Conservation (phyloP, 2,329 filamentous ascomycete genomes). For the Akanthomyces lecanii region DNA sequence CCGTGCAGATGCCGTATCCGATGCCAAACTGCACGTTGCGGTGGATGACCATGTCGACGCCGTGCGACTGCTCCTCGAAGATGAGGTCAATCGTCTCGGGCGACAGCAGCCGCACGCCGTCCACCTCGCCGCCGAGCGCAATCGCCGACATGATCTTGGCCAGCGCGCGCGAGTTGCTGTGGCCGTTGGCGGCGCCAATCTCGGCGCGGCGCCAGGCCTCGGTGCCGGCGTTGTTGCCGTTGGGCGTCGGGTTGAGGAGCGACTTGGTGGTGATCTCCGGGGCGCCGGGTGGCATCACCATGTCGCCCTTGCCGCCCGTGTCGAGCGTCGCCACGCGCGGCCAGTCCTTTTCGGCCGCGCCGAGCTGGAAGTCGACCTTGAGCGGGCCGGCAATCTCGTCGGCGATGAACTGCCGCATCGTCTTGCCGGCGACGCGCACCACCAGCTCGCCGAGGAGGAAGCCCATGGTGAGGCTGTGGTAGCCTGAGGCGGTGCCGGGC, state of each 20-base stretch:
- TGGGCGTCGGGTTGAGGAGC: conserved; percentile 24
- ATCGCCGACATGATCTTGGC: conserved; percentile 36
- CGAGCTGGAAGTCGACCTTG: conserved; percentile 44
- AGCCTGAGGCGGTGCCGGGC: conserved; percentile 40
- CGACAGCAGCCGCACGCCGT: conserved; percentile 32
- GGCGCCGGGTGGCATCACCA: conserved; percentile 24
- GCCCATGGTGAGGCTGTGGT: conserved; percentile 38
- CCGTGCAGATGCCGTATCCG: conserved; percentile 33
- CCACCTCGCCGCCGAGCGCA: conserved; percentile 21
- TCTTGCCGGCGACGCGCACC: conserved; percentile 35
- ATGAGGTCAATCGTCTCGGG: conserved; percentile 40
- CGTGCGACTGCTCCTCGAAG: conserved; percentile 39
- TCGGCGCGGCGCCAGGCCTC: conserved; percentile 36
- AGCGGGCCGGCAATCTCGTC: conserved; percentile 36
- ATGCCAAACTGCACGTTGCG: conserved; percentile 36
- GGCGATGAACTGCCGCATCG: conserved; percentile 37
- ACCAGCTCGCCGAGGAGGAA: conserved; percentile 42
- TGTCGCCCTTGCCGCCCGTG: conserved; percentile 19
- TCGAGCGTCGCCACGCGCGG: conserved; percentile 35
- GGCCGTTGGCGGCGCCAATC: conserved; percentile 41
- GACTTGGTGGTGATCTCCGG: conserved; percentile 28
- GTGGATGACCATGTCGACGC: conserved; percentile 36
- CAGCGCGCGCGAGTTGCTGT: conserved; percentile 41
- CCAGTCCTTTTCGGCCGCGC: conserved; percentile 38
- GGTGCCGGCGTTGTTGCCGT: conserved; percentile 23